Percentiles rank a stretch among this genome's conserved stretches.
These are phyloP conservation scores for Xylaria sp. DNA, from an alignment of 2,329 filamentous ascomycete species.

Conservation along the genomic window DNA sequence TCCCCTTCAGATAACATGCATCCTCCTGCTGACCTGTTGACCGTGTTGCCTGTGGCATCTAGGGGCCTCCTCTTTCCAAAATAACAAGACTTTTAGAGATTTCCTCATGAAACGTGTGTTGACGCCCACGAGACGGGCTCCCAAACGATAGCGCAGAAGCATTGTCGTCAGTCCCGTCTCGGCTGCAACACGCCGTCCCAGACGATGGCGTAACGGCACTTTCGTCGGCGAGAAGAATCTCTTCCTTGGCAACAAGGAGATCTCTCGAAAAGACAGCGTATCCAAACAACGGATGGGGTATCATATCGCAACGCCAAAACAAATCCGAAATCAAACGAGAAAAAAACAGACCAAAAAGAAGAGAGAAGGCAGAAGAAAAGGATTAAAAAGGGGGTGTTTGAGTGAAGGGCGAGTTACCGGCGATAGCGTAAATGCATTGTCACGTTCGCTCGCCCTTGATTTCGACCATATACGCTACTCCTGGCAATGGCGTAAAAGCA, in stretches of 20 bases:
- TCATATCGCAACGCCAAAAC: conserved; percentile 39
- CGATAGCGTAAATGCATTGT: conserved; percentile 41
- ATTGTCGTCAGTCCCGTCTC: conserved; percentile 45
- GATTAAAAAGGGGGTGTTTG: conserved; percentile 18
- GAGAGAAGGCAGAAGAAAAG: conserved; percentile 14
- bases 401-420: conserved; percentile 19
- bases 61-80: conserved; percentile 1
- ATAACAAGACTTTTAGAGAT: conserved; percentile 3
- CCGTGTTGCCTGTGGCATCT: neutral
- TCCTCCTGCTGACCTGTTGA: too few relatives aligned
- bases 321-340: conserved; percentile 13
- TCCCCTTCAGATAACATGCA: conserved; percentile 3
- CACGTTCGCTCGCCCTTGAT: conserved; percentile 22
- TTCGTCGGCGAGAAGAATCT: conserved; percentile 34
- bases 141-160: conserved; percentile 47
- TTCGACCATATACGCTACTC: conserved; percentile 26
- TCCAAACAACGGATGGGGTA: conserved; percentile 50
- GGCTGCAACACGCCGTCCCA: conserved; percentile 43
- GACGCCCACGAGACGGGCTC: conserved; percentile 35
- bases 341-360: conserved; percentile 2
- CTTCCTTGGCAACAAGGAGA: conserved; percentile 18
- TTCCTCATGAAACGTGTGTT: conserved; percentile 21
- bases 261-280: conserved; percentile 44
- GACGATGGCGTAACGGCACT: conserved; percentile 46
- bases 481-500: conserved; percentile 37